These are phyloP conservation scores for Falciphora oryzae DNA, from an alignment of 2,329 filamentous ascomycete species.

Conservation along the genomic window DNA sequence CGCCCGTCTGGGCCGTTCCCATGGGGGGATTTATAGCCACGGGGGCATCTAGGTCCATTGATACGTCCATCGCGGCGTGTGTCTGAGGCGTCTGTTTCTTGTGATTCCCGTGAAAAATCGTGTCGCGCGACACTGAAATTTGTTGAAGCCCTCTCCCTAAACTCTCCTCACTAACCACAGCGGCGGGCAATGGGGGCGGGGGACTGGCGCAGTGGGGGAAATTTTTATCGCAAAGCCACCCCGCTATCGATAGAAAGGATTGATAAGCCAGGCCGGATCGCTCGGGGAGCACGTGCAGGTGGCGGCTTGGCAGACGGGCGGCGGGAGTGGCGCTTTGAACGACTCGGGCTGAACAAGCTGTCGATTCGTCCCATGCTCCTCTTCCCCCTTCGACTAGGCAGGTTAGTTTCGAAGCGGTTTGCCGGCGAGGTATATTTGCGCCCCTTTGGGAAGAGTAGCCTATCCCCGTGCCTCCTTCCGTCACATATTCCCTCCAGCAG, in stretches of 20 bases:
- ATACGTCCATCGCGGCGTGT: slow-evolving; percentile 8
- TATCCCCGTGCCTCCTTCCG: neutral
- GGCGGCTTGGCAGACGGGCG: neutral
- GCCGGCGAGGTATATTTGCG: neutral
- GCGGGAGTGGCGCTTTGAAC: neutral
- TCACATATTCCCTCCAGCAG: neutral
- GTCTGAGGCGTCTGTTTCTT: neutral
- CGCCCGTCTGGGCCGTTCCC: slow-evolving; percentile 22
- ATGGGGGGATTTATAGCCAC: slow-evolving; percentile 22
- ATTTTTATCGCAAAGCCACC: neutral
- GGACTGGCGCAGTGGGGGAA: neutral
- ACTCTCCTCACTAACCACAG: neutral
- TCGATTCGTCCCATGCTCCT: too few relatives aligned
- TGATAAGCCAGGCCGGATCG: neutral
- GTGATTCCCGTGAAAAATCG: slow-evolving; percentile 13
- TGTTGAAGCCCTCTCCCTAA: neutral
- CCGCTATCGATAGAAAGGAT: neutral
- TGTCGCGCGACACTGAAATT: neutral
- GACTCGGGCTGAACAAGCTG: neutral
- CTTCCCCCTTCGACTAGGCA: too few relatives aligned
- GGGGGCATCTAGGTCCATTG: slow-evolving; percentile 28
- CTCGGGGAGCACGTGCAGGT: neutral
- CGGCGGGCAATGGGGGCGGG: neutral
- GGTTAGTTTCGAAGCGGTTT: neutral
- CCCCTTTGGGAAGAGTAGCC: neutral